Percentiles rank a stretch among this genome's conserved stretches.
phyloP scores from a whole-genome alignment of 257 asterid genomes.

The Linderniella brevidens region DNA sequence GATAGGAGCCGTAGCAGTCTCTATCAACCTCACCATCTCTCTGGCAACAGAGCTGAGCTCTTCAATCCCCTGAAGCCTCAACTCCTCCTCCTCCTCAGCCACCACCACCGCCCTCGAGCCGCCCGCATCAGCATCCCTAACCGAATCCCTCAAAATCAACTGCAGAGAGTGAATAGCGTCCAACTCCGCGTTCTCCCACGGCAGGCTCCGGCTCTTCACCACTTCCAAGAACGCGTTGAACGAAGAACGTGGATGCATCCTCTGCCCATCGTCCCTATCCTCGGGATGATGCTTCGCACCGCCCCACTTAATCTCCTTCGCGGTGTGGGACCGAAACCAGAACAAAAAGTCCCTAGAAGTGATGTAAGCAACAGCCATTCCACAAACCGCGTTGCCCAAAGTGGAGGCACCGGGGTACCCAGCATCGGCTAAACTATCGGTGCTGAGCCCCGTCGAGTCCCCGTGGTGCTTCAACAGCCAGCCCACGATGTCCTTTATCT shows the following conservation, averaged over 20 bases:
- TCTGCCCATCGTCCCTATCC: conserved; percentile 36
- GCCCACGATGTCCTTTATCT: conserved; percentile 31
- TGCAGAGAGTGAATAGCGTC: conserved; percentile 75
- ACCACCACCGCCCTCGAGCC: no score
- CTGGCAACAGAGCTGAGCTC: conserved; percentile 39
- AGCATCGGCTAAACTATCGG: conserved; percentile 40
- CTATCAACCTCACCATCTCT: conserved; percentile 52
- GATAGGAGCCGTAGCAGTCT: conserved; percentile 51
- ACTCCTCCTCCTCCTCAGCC: no score
- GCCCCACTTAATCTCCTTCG: conserved; percentile 47
- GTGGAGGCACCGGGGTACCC: conserved; percentile 43
- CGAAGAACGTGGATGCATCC: conserved; percentile 71
- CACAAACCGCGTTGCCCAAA: conserved; percentile 43
- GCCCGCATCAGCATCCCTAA: no score
- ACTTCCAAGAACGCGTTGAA: conserved; percentile 83
- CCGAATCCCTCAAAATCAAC: conserved; percentile 44
- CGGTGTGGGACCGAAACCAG: conserved; percentile 53
- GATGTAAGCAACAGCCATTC: conserved; percentile 43
- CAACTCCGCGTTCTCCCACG: conserved; percentile 93
- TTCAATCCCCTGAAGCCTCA: conserved; percentile 9
- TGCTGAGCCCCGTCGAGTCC: conserved; percentile 51
- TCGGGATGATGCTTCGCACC: conserved; percentile 55
- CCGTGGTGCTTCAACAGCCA: conserved; percentile 34
- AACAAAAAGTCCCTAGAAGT: conserved; percentile 27
- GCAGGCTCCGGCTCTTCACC: conserved; percentile 75